phyloP scores from a whole-genome alignment of 768 basidiomycete genomes.

The Lactarius evosmus region DNA sequence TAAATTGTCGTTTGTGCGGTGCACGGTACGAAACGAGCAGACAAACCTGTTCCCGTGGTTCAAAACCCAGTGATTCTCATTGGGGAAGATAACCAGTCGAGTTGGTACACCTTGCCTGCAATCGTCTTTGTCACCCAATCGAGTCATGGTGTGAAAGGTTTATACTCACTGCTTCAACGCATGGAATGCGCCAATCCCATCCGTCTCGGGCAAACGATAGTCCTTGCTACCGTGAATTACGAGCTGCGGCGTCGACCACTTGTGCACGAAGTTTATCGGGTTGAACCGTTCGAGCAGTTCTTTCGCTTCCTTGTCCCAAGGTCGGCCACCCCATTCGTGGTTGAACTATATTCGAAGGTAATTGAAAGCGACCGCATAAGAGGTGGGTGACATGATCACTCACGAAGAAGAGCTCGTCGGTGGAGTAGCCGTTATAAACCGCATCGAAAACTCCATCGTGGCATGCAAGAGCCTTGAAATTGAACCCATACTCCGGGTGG shows the following conservation, averaged over 20 bases:
- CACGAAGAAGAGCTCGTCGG: slow-evolving; percentile 91
- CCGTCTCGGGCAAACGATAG: slow-evolving; percentile 81
- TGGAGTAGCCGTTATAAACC: slow-evolving; percentile 77
- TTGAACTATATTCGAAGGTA: slow-evolving; percentile 54
- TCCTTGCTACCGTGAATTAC: slow-evolving; percentile 87
- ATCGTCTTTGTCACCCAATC: slow-evolving; percentile 8
- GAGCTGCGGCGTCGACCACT: slow-evolving; percentile 85
- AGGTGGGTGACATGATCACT: slow-evolving; percentile 32
- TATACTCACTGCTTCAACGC: slow-evolving; percentile 72
- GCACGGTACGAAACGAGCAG: not conserved
- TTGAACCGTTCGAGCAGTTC: slow-evolving; percentile 63
- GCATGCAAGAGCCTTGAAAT: slow-evolving; percentile 87
- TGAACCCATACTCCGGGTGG: slow-evolving; percentile 82
- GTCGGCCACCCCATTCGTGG: slow-evolving; percentile 81
- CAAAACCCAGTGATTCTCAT: slow-evolving; percentile 92
- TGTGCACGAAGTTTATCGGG: slow-evolving; percentile 75
- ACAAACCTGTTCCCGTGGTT: slow-evolving; percentile 70
- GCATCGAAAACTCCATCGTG: slow-evolving; percentile 94
- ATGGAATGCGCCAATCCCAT: slow-evolving; percentile 82
- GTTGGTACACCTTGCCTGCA: slow-evolving; percentile 65
- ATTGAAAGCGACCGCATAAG: not conserved
- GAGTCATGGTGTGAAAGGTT: not conserved
- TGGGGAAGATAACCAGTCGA: slow-evolving; percentile 79
- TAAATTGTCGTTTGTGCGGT: not conserved
- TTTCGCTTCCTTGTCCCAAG: slow-evolving; percentile 64